A percentile compares a stretch with the other conserved stretches of the same genome.
Conservation (phyloP, 345 rosid genomes). For the Excoecaria cochinchinensis region DNA sequence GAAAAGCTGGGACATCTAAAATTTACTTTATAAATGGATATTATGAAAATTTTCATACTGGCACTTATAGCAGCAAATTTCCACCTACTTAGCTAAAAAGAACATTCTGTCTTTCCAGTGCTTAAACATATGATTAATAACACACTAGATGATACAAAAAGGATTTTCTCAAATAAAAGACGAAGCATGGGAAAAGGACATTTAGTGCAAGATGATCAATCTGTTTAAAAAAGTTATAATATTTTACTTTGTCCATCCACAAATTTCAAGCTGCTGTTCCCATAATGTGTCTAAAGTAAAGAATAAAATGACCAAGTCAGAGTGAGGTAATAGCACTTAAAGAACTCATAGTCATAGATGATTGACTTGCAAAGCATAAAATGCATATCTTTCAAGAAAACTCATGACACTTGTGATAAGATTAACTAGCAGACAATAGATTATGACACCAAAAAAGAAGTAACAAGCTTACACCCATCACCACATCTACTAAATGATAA, state of each 20-base stretch:
- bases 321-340: not conserved
- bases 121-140: not conserved
- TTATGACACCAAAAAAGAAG: constrained; percentile 35
- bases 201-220: not conserved
- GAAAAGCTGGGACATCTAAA: not conserved
- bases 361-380: not conserved
- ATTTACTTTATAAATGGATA: not conserved
- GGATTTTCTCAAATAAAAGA: not conserved
- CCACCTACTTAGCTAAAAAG: too few relatives aligned
- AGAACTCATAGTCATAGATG: not conserved
- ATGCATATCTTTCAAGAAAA: not conserved
- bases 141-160: not conserved
- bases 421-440: constrained; percentile 17
- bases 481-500: constrained; percentile 41
- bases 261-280: not conserved
- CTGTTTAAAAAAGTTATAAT: not conserved
- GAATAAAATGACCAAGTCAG: not conserved
- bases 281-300: not conserved
- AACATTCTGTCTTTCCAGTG: too few relatives aligned
- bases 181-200: not conserved
- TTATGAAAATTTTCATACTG: not conserved
- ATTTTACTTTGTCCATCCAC: not conserved
- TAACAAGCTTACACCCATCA: constrained; percentile 49
- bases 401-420: not conserved
- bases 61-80: not conserved